Evolutionary conservation across 2,329 filamentous ascomycete species (phyloP), one percentile per base, ranked within the genome.

Genomic region (Didymosphaeria variabile): DNA sequence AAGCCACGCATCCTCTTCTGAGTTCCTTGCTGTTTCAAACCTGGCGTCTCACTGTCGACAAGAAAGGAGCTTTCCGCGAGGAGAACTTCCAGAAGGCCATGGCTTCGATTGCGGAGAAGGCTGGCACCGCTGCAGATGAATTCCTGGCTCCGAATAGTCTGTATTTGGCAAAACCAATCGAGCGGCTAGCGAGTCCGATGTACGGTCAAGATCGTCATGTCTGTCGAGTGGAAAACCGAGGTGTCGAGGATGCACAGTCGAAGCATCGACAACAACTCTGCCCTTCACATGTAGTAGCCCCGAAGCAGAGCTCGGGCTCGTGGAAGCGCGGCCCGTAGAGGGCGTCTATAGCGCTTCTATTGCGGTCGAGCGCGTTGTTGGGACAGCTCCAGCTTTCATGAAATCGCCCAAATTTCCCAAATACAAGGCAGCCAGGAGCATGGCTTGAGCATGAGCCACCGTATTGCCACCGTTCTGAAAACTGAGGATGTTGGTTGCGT

Each of bases 1-100:
- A 99, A 96, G 19, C 95, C 95, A 70, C 95, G 88, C 71, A 95
- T 96, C 0, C 91, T 87, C 77, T 97, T 97, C 60, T 93, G 92
- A 62, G 93, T 90, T 9, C 93, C 92, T 13, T 90, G 90, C 71
- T 96, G 93, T 69, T 94, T 90, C n/a, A 99, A 85, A 31, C 94
- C 94, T 0, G 95, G 95, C 2, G 97, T 90, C 70, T 97, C 94
- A 65, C 94, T 97, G 81, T 99, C n/a, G n/a, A n/a, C n/a, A n/a
- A 99, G 80, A 98, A 97, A 80, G 94, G 94, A 62, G 89, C 91
- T 21, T 99, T 99, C 82, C 90, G 94, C 63, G 95, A 99, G 78
- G 91, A 97, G 75, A 99, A 99, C 78, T 99, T 99, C 82, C 93
- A 97, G 78, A 92, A 92, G 74, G 94, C 95, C 17, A 99, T 99